phyloP scores from a whole-genome alignment of 208 protist species.

The Wallacemonas collosoma region DNA sequence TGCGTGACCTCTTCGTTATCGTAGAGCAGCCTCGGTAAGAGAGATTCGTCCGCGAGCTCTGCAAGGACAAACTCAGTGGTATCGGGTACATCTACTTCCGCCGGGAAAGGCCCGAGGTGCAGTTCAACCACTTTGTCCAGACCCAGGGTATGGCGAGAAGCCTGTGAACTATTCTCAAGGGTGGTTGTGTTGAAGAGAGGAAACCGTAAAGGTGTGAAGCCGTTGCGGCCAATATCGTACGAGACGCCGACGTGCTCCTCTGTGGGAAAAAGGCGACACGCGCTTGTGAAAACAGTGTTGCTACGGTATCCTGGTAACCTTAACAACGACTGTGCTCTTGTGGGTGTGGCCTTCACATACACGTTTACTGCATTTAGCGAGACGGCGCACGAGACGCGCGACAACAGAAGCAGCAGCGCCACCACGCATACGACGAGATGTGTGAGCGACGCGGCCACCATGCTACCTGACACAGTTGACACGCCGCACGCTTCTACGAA shows the following conservation, averaged over 20 bases:
- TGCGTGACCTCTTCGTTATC: slow-evolving; percentile 23
- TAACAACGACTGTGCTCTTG: neutral
- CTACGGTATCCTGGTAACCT: neutral
- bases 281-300: neutral
- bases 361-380: slow-evolving; percentile 5
- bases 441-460: too few relatives aligned
- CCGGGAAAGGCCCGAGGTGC: slow-evolving; percentile 23
- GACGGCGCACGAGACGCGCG: neutral
- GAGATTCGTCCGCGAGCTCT: slow-evolving; percentile 7
- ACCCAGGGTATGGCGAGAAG: neutral
- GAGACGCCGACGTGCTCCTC: neutral
- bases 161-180: too few relatives aligned
- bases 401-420: neutral
- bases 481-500: too few relatives aligned
- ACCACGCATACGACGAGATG: neutral
- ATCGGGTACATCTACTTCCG: neutral
- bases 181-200: neutral
- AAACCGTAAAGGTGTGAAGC: neutral
- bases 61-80: neutral
- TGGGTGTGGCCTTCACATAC: neutral
- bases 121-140: slow-evolving; percentile 16
- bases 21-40: neutral
- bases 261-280: neutral
- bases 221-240: neutral
- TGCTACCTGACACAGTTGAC: too few relatives aligned